Evolutionary conservation across 1,284 basidiomycete species (phyloP), one percentile per base, ranked within the genome.

Genomic region (Schizopora paradoxa): DNA sequence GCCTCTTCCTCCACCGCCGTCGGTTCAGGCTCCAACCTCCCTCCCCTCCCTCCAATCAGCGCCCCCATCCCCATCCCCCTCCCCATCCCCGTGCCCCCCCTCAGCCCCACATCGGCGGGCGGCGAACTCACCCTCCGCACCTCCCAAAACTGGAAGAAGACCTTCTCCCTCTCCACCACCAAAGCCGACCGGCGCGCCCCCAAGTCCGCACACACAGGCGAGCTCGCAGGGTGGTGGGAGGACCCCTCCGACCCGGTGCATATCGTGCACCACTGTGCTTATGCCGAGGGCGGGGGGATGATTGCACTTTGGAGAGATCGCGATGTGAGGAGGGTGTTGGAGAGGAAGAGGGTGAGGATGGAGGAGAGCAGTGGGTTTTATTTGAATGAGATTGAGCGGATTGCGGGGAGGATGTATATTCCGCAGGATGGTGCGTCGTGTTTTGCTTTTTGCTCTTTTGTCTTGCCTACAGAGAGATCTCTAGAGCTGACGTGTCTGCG

Each of bases 311-410:
- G 86, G 86, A 67, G 69, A 54, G 86, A 89, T 60, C 58, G 68
- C 16, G 69, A 66, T 49, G 85, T 90, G 43, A 69, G 68, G 51
- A 66, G 72, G 56, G 68, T 76, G 45, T 65, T 90, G 40, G 66
- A 70, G 41, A 80, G 86, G 65, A 77, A 74, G 58, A 68, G 73
- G 19, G 58, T 88, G 40, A 69, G 85, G 55, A 57, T 88, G 48
- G 82, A 90, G 64, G 86, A 90, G 60, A 86, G 80, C 61, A 81
- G 83, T 48, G 87, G 86, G 35, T 89, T 89, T 62, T 90, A 85
- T 63, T 67, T 90, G 46, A 75, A 90, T 57, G 84, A 89, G 57
- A 83, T 90, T 50, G 66, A 73, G 8, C 77, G 86, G 51, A 86
- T 90, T 54, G 86, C 87, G 16, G 79, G 81, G 8, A 79, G 79